Evolutionary conservation across 2,329 filamentous ascomycete species (phyloP).

Genomic region (Fusarium sp.): DNA sequence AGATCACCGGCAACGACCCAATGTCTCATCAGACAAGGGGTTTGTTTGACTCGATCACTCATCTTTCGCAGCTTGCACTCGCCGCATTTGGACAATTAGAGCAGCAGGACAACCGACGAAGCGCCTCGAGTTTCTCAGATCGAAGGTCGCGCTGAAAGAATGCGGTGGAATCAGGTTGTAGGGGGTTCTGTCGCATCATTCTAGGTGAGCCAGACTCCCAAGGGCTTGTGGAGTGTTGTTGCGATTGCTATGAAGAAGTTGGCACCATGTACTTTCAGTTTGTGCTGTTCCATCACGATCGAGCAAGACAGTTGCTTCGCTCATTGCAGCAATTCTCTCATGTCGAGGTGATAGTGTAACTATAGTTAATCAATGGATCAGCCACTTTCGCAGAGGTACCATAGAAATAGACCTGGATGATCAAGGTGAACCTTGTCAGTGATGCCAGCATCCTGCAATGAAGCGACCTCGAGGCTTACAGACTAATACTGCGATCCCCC

Average conservation of each 20-base stretch:
- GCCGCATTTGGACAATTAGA: neutral
- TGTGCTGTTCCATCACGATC: neutral
- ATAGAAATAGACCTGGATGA: neutral
- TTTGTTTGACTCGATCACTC: constrained; percentile 5
- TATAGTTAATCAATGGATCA: neutral
- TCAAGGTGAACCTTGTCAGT: neutral
- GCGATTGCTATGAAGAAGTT: neutral
- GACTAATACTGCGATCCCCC: neutral
- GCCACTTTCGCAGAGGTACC: neutral
- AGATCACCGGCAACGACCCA: neutral
- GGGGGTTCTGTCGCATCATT: neutral
- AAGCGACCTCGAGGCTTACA: neutral
- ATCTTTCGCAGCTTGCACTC: neutral
- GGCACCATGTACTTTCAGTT: too few species aligned
- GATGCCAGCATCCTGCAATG: neutral
- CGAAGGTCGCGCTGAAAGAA: neutral
- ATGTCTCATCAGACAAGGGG: constrained; percentile 8
- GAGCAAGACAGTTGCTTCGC: neutral
- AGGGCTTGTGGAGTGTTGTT: neutral
- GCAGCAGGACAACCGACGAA: neutral
- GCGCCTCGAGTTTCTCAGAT: neutral
- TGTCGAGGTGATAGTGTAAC: neutral
- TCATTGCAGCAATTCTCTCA: neutral
- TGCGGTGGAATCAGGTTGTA: neutral
- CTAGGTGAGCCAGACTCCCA: neutral